Evolutionary conservation across 164 flowering plant species (phyloP), one percentile per base, ranked within the genome.

Genomic region (Chimonanthus salicifolius): DNA sequence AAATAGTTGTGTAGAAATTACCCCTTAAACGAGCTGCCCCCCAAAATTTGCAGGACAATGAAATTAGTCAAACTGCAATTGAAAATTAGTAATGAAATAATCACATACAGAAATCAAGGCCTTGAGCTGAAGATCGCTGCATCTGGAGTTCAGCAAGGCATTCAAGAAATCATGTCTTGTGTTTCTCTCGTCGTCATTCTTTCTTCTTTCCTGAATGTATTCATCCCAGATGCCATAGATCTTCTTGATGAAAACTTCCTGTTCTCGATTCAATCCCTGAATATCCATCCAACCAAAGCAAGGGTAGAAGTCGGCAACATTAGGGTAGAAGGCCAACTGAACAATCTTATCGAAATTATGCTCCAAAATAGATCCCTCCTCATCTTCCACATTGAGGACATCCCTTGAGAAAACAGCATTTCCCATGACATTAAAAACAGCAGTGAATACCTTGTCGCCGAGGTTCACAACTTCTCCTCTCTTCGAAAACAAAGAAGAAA

Each of bases 91-190:
- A 65, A 33, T 13, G 16, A 65, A 65, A 33, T 33, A 33, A 33
- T 33, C 7, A 15, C 47, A 47, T 10, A 70, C 83, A 77, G 67
- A 47, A 54, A 78, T 67, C 74, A 78, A 50, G 13, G 72, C 33
- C 54, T 81, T 77, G 68, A 79, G 76, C 43, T 70, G 73, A 9
- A 72, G 74, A 62, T 79, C 80, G 0, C 46, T 47, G 10, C 74
- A 71, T 13, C 72, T 73, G 20, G 68, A 45, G 21, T 60, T 33
- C 5, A 78, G 74, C 72, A 78, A 67, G 13, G 69, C 62, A 13
- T 76, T 71, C 69, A 81, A 71, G 50, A 81, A 78, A 49, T 81
- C 83, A 7, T 69, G 13, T 16, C 48, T 54, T 10, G 2, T 11
- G 10, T 48, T 11, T 43, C 2, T 51, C 3, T 48, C 64, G 10